Conservation (phyloP, 2,329 filamentous ascomycete genomes). For the Coniella lustricola region DNA sequence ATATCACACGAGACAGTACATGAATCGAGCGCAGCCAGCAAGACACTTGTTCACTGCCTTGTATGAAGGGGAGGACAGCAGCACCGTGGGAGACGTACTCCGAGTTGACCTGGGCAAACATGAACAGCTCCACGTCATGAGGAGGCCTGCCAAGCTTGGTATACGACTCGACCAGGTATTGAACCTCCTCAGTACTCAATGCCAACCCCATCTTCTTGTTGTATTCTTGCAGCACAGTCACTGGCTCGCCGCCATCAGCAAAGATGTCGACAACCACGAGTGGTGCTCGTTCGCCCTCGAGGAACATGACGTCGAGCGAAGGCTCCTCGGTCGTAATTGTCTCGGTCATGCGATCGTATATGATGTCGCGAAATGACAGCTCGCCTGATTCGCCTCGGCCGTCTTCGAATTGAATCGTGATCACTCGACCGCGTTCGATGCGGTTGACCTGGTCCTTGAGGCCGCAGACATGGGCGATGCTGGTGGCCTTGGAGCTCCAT, state of each 20-base stretch:
- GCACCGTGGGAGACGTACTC: constrained; percentile 56
- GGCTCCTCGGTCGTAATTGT: constrained; percentile 61
- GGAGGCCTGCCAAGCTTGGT: constrained; percentile 59
- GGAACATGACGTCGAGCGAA: constrained; percentile 70
- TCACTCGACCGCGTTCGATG: constrained; percentile 78
- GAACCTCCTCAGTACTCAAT: constrained; percentile 81
- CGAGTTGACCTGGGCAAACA: constrained; percentile 99
- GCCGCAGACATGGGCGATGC: constrained; percentile 86
- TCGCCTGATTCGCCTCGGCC: constrained; percentile 39
- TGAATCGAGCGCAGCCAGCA: constrained; percentile 23
- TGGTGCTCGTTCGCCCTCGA: constrained; percentile 53
- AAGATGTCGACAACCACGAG: constrained; percentile 73
- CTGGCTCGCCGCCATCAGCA: constrained; percentile 54
- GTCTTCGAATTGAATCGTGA: constrained; percentile 59
- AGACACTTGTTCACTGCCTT: constrained; percentile 12
- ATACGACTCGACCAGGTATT: constrained; percentile 86
- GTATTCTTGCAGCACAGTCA: constrained; percentile 69
- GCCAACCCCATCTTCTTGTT: constrained; percentile 81
- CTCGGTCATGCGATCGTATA: constrained; percentile 97
- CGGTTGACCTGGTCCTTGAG: constrained; percentile 63
- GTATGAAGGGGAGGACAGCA: constrained; percentile 2
- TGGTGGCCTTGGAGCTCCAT: constrained; percentile 96
- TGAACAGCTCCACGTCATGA: constrained; percentile 92
- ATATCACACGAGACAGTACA: constrained; percentile 71
- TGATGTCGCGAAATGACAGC: constrained; percentile 57